Base-by-base conservation (phyloP, 352 stramenopile species). In the Phytophthora vignae region DNA sequence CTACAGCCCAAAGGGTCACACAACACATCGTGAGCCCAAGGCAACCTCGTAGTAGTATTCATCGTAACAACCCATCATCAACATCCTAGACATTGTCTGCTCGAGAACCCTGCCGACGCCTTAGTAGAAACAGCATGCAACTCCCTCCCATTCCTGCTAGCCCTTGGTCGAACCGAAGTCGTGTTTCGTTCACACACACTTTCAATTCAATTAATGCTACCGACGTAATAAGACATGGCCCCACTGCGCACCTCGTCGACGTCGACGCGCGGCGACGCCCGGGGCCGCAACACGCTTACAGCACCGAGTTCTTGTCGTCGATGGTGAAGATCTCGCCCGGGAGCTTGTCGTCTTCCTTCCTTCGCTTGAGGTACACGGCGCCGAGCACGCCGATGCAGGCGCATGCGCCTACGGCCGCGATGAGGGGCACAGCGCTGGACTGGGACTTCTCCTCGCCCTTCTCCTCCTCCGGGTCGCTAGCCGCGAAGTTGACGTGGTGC, bases 321-420 rank as follows among this genome's bases (percentile, higher is more conserved):
- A 93, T 83, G 36, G 85, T 93, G 73, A 93, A 93, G 68, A 93
- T 93, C 60, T 88, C 85, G 33, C 79, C 73, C n/a, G 50, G 55
- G 17, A 80, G 67, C 60, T 91, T 69, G 27, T 81, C 77, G 66
- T 91, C 85, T 36, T 67, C 55, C 50, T 69, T 80, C 53, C 85
- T 74, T 67, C 84, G 84, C 67, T 89, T 90, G 50, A 87, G 69
- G 76, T 92, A 92, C 9, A 87, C 67, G 22, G 77, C 68, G 3
- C 73, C 85, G 15, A 90, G 44, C 6, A 84, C 69, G 15, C 69
- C 85, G 15, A 93, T 69, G 33, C 87, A 85, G 8, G 79, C 74
- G 57, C 84, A 82, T 0, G 82, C 85, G 3, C 65, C 74, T 1
- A 77, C 74, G 3, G 57, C 77, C 9, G 64, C 81, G 8, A 81